Base-by-base conservation (phyloP, 2,329 filamentous ascomycete species). In the Talaromyces sp. region DNA sequence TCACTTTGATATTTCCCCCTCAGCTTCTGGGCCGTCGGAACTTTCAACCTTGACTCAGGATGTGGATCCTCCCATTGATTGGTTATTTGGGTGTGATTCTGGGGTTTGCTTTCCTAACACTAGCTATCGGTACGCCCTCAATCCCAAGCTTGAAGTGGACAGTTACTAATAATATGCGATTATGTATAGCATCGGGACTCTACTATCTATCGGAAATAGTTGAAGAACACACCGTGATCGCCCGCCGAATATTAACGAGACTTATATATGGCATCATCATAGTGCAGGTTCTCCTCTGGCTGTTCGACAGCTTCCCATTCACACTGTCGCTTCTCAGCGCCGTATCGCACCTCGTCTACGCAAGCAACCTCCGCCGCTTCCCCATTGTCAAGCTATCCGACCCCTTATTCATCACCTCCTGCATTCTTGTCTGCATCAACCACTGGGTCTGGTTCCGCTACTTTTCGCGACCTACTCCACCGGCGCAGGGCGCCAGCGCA, bases 141-240 rank as follows among this genome's bases (percentile, higher is more conserved):
- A 6, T 2, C 16, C 6, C 36, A n/a, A 40, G 7, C 16, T 40
- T n/a, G 36, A 40, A 40, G 16, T 16, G 34, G 16, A 40, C 16
- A 40, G 36, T n/a, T n/a, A 16, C 31, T 47, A 63, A 57, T 12
- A 30, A 33, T 8, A 14, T 28, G 47, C 56, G 56, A 40, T 47
- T 14, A 27, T 63, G 52, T 63, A 61, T 65, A 91, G 95, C 95
- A 44, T 97, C 92, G n/a, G 95, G 95, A 42, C 87, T 99, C 30
- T 99, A 99, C 81, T 99, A 99, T 76, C 89, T 99, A 59, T 97
- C 94, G 28, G 95, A 99, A 76, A 87, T 98, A 14, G 95, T 99
- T 64, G 95, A 99, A 79, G 95, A 99, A 76, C 94, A 99, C 74
- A 97, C 94, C 4, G 94, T 98, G 10, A 78, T 96, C 65, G 90